Conservation (phyloP, 192 early-diverging fungal genomes). For the Umbelopsis sp. region DNA sequence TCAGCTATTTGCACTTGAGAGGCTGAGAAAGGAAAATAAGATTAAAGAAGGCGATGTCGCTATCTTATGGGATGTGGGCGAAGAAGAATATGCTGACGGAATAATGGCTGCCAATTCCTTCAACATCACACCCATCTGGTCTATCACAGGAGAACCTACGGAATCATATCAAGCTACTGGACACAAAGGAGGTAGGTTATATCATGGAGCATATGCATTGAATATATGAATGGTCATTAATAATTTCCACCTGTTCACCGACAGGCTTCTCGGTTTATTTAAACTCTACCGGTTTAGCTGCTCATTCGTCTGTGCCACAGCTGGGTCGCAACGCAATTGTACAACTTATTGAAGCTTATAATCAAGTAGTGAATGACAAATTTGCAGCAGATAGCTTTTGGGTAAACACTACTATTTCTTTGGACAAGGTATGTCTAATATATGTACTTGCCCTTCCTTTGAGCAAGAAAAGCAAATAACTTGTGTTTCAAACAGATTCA, state of each 20-base stretch:
- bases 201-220: constrained; percentile 24
- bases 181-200: constrained; percentile 46
- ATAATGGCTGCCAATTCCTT: constrained; percentile 50
- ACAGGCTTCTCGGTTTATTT: not conserved
- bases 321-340: constrained; percentile 6
- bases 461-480: not conserved
- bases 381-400: not conserved
- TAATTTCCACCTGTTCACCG: not conserved
- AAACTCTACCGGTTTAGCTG: not conserved
- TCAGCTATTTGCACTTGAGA: constrained; percentile 48
- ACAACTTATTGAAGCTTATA: not conserved
- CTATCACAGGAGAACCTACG: constrained; percentile 49
- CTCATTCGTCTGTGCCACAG: constrained; percentile 1
- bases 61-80: constrained; percentile 53
- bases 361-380: not conserved
- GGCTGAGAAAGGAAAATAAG: constrained; percentile 47
- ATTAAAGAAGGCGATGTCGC: constrained; percentile 50
- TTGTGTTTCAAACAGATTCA: not conserved
- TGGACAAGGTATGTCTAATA: not conserved
- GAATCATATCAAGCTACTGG: constrained; percentile 47
- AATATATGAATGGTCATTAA: not conserved
- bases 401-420: constrained; percentile 2
- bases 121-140: constrained; percentile 30
- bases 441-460: not conserved
- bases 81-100: constrained; percentile 54